These are phyloP conservation scores for Hypoxylon intermedium DNA, from an alignment of 495 filamentous ascomycete genomes.

Conservation along the genomic window DNA sequence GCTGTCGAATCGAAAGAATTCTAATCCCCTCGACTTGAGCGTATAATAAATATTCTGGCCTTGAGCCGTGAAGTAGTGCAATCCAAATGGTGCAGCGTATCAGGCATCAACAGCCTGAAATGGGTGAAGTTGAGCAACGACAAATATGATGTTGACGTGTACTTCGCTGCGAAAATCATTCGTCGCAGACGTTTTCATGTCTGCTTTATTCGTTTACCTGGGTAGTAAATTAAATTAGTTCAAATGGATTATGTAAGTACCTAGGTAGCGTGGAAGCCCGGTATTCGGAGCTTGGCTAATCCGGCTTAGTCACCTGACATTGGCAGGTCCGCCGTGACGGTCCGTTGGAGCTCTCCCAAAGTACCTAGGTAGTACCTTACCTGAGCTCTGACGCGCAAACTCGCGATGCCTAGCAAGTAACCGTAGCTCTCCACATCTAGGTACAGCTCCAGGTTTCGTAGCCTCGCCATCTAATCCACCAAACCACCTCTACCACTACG, in stretches of 20 bases:
- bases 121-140: slow-evolving; percentile 1
- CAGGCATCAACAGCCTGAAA: not conserved
- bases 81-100: not conserved
- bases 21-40: not conserved
- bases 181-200: not conserved
- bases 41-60: not conserved
- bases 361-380: slow-evolving; percentile 10
- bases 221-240: no score
- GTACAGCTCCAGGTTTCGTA: slow-evolving; percentile 31
- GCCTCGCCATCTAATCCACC: slow-evolving; percentile 30
- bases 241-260: slow-evolving; percentile 17
- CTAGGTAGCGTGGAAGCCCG: not conserved
- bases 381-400: slow-evolving; percentile 41
- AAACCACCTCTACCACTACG: slow-evolving; percentile 10
- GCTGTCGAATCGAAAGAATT: slow-evolving; percentile 2
- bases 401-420: slow-evolving; percentile 39
- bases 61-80: not conserved
- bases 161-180: not conserved
- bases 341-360: slow-evolving; percentile 5
- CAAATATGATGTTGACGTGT: slow-evolving; percentile 19
- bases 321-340: not conserved
- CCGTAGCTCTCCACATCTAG: slow-evolving; percentile 38
- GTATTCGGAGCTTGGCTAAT: not conserved
- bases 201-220: not conserved
- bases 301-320: not conserved